Conservation (phyloP, 805 yeast genomes). For the Soucietia sequanensis region DNA sequence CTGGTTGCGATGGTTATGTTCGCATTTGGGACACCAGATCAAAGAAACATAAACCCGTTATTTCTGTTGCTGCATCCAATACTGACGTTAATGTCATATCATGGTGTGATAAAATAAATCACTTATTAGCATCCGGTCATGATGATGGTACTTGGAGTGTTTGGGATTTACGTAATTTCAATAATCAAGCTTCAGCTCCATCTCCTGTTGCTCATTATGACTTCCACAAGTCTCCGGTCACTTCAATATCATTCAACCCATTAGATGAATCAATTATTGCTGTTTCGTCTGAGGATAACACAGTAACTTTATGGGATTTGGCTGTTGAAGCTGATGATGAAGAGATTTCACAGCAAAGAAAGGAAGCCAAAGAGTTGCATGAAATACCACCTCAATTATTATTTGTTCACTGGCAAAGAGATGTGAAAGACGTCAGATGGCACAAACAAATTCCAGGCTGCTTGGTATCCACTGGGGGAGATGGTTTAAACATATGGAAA, state of each 20-base stretch:
- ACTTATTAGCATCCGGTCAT: constrained; percentile 91
- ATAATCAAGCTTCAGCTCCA: constrained; percentile 47
- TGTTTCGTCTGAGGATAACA: constrained; percentile 93
- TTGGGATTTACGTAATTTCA: constrained; percentile 92
- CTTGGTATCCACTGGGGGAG: constrained; percentile 90
- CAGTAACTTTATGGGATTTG: constrained; percentile 96
- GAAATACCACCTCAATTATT: constrained; percentile 94
- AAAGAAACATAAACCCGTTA: constrained; percentile 86
- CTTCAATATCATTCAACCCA: constrained; percentile 93
- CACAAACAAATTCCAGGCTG: constrained; percentile 96
- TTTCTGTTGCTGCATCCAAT: constrained; percentile 74
- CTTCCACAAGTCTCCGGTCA: constrained; percentile 91
- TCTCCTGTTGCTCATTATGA: constrained; percentile 92
- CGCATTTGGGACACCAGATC: constrained; percentile 97
- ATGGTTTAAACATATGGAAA: constrained; percentile 94
- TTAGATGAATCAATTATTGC: constrained; percentile 94
- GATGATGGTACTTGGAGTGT: constrained; percentile 98
- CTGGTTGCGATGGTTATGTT: constrained; percentile 86
- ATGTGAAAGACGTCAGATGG: constrained; percentile 98
- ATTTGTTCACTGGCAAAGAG: constrained; percentile 97
- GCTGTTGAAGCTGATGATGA: constrained; percentile 99
- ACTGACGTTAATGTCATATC: constrained; percentile 93
- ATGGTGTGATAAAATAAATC: constrained; percentile 87
- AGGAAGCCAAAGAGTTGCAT: constrained; percentile 73
- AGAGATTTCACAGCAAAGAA: constrained; percentile 83